phyloP scores from a whole-genome alignment of 352 stramenopile genomes.

The Phytophthora nicotianae region DNA sequence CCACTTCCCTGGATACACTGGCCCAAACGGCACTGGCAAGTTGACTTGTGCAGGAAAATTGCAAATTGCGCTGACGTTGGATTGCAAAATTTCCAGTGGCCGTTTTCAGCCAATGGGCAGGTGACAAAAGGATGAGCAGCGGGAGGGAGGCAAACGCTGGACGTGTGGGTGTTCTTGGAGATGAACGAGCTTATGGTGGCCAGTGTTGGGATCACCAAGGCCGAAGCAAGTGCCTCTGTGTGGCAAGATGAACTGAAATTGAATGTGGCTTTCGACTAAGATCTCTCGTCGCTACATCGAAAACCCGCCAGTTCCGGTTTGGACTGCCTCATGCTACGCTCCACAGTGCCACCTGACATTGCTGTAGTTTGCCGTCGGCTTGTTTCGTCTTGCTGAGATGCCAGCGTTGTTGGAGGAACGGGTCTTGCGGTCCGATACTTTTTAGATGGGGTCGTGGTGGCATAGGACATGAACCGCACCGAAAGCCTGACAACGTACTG shows the following conservation, averaged over 20 bases:
- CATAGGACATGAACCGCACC: too few relatives aligned
- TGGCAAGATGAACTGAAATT: not conserved
- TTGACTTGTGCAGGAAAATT: slow-evolving; percentile 5
- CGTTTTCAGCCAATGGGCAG: slow-evolving; percentile 21
- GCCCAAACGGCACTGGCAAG: slow-evolving; percentile 5
- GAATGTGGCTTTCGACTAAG: slow-evolving; percentile 18
- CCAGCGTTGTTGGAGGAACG: not conserved
- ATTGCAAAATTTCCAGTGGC: slow-evolving; percentile 14
- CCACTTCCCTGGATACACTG: slow-evolving; percentile 16
- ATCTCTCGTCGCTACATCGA: slow-evolving; percentile 21
- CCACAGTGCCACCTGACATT: too few relatives aligned
- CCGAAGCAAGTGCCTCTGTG: not conserved
- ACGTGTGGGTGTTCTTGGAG: not conserved
- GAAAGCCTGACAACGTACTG: not conserved
- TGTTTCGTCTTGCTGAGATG: too few relatives aligned
- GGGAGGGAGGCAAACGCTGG: too few relatives aligned
- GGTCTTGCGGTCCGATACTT: not conserved
- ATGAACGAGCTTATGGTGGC: not conserved
- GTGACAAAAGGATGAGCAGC: too few relatives aligned
- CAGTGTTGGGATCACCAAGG: not conserved
- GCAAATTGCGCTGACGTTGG: slow-evolving; percentile 8
- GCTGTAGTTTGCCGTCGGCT: too few relatives aligned
- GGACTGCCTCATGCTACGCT: too few relatives aligned
- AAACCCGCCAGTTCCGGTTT: not conserved
- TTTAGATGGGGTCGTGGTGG: too few relatives aligned